Evolutionary conservation across 2,329 filamentous ascomycete species (phyloP).

Genomic region (Zymoseptoria pseudotritici): DNA sequence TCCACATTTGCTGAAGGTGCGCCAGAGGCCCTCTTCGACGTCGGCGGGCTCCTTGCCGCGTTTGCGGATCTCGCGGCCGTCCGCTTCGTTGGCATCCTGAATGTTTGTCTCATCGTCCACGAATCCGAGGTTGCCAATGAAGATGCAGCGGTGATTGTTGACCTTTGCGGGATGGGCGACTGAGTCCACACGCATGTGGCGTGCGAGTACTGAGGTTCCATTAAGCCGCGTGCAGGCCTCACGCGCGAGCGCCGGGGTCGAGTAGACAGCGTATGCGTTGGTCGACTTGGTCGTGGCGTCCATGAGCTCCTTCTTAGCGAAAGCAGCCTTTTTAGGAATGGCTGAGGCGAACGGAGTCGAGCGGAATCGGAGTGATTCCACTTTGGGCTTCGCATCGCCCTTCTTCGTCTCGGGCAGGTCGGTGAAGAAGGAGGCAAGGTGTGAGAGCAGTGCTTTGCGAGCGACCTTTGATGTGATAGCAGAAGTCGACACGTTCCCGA

Average conservation of each 20-base stretch:
- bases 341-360: slow-evolving; percentile 78
- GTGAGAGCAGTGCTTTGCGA: slow-evolving; percentile 67
- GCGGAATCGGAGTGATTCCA: slow-evolving; percentile 90
- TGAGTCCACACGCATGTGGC: slow-evolving; percentile 84
- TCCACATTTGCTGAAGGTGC: slow-evolving; percentile 67
- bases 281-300: slow-evolving; percentile 84
- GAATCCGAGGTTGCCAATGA: slow-evolving; percentile 93
- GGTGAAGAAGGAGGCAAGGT: slow-evolving; percentile 69
- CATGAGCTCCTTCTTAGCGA: slow-evolving; percentile 84
- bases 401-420: slow-evolving; percentile 40
- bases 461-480: slow-evolving; percentile 76
- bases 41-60: slow-evolving; percentile 69
- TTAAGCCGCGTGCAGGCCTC: slow-evolving; percentile 73
- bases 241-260: slow-evolving; percentile 64
- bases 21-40: slow-evolving; percentile 88
- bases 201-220: slow-evolving; percentile 72
- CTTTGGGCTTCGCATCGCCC: slow-evolving; percentile 53
- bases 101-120: slow-evolving; percentile 81
- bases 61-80: slow-evolving; percentile 54
- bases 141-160: slow-evolving; percentile 85
- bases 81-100: slow-evolving; percentile 52
- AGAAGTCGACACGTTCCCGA: slow-evolving; percentile 79
- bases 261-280: slow-evolving; percentile 91
- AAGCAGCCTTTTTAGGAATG: slow-evolving; percentile 90
- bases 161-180: slow-evolving; percentile 77